Evolutionary conservation across 495 filamentous ascomycete genomes (phyloP).

Genomic region (Poronia punctata): DNA sequence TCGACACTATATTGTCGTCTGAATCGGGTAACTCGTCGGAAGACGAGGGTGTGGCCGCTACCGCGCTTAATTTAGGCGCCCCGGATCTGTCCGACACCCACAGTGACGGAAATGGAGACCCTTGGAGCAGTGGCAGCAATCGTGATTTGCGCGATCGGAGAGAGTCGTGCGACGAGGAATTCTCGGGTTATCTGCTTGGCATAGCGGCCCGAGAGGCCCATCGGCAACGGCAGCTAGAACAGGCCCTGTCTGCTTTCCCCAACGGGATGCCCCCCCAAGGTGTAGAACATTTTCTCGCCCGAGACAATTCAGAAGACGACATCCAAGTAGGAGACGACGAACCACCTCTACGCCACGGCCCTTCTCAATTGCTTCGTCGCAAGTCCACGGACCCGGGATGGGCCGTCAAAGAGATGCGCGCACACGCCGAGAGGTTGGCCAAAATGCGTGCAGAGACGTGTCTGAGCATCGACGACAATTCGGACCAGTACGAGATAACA

Average conservation of each 20-base stretch:
- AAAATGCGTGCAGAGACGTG: slow-evolving; percentile 11
- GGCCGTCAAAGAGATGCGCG: slow-evolving; percentile 47
- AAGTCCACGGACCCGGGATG: slow-evolving; percentile 43
- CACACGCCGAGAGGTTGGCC: slow-evolving; percentile 33
- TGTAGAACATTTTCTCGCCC: slow-evolving; percentile 49
- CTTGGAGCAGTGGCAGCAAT: slow-evolving; percentile 32
- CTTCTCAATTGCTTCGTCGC: slow-evolving; percentile 29
- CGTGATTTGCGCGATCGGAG: slow-evolving; percentile 33
- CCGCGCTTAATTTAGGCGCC: slow-evolving; percentile 22
- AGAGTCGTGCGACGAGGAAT: slow-evolving; percentile 60
- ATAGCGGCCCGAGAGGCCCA: slow-evolving; percentile 71
- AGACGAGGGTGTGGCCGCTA: slow-evolving; percentile 16
- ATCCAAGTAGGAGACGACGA: slow-evolving; percentile 20
- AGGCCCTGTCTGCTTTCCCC: slow-evolving; percentile 43
- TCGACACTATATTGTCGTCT: slow-evolving; percentile 31
- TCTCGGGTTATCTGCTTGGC: slow-evolving; percentile 67
- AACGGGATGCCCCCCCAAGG: slow-evolving; percentile 41
- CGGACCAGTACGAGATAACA: slow-evolving; percentile 38
- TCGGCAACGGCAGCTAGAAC: slow-evolving; percentile 49
- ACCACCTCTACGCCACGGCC: slow-evolving; percentile 30
- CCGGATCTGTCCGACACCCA: slow-evolving; percentile 19
- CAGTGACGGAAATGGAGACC: slow-evolving; percentile 21
- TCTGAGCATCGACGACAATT: slow-evolving; percentile 26
- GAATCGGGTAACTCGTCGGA: slow-evolving; percentile 29
- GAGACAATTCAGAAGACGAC: slow-evolving; percentile 45